Percentiles rank a stretch among this genome's conserved stretches.
phyloP scores from a whole-genome alignment of 2,329 filamentous ascomycete species.

The Grosmannia penicillata region DNA sequence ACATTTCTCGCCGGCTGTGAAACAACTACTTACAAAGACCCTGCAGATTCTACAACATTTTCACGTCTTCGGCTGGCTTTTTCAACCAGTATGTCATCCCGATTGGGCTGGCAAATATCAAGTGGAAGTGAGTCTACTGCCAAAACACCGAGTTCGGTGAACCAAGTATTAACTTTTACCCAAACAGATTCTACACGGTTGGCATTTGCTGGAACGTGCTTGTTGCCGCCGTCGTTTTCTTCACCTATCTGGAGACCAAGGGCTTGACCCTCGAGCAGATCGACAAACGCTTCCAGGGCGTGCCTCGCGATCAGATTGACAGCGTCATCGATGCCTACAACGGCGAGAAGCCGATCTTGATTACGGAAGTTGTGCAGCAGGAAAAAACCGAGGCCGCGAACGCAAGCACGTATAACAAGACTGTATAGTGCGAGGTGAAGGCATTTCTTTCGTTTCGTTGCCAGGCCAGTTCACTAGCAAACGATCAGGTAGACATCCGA shows the following conservation, averaged over 20 bases:
- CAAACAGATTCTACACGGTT: slow-evolving; percentile 3
- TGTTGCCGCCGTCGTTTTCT: slow-evolving; percentile 1
- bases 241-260: slow-evolving; percentile 4
- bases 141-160: neutral
- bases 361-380: neutral
- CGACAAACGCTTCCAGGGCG: slow-evolving; percentile 2
- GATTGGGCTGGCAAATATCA: slow-evolving; percentile 3
- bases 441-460: too few relatives aligned
- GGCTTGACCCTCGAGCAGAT: slow-evolving; percentile 4
- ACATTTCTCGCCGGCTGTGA: neutral
- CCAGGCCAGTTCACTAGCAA: too few relatives aligned
- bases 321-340: slow-evolving; percentile 1
- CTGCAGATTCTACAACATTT: slow-evolving; percentile 3
- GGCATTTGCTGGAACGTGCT: slow-evolving; percentile 3
- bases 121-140: slow-evolving; percentile 1
- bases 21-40: neutral
- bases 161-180: neutral
- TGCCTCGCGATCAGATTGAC: neutral
- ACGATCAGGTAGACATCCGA: too few relatives aligned
- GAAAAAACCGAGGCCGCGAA: too few relatives aligned
- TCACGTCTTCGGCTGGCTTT: slow-evolving; percentile 1
- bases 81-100: slow-evolving; percentile 5
- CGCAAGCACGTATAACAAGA: too few relatives aligned
- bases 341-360: slow-evolving; percentile 1
- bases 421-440: too few relatives aligned